Evolutionary conservation across 2,329 filamentous ascomycete species (phyloP).

Genomic region (Neopestalotiopsis clavispora): DNA sequence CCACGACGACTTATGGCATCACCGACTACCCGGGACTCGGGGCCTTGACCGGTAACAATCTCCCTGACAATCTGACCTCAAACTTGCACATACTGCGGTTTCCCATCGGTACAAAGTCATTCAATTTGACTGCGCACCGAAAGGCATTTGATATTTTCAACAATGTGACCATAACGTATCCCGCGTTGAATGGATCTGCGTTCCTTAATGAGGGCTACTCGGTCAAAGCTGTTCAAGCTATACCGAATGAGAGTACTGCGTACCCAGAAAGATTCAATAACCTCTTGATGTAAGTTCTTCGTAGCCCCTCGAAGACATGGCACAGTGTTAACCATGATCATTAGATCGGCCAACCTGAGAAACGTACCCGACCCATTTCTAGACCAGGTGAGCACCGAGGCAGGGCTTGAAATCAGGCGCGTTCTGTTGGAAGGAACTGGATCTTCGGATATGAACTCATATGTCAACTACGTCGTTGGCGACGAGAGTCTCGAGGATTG

Average conservation of each 20-base stretch:
- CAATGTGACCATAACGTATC: slow-evolving; percentile 4
- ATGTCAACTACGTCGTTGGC: slow-evolving; percentile 18
- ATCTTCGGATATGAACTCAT: slow-evolving; percentile 9
- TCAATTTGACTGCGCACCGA: slow-evolving; percentile 14
- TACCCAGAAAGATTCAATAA: slow-evolving; percentile 17
- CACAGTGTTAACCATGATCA: background rate
- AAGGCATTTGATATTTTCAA: slow-evolving; percentile 12
- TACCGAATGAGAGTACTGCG: slow-evolving; percentile 15
- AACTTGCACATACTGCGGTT: background rate
- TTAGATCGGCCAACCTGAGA: background rate
- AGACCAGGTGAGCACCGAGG: background rate
- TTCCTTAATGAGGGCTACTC: slow-evolving; percentile 18
- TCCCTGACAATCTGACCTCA: background rate
- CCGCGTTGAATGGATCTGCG: background rate
- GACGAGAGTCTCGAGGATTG: slow-evolving; percentile 10
- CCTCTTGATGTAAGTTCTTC: slow-evolving; percentile 7
- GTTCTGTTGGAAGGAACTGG: slow-evolving; percentile 13
- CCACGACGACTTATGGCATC: background rate
- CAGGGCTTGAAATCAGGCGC: background rate
- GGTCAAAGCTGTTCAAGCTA: slow-evolving; percentile 6
- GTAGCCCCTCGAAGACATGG: background rate
- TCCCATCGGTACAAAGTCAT: slow-evolving; percentile 9
- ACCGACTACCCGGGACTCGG: slow-evolving; percentile 9
- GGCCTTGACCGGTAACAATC: slow-evolving; percentile 5
- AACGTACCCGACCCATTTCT: background rate